These are phyloP conservation scores for Zea luxurians DNA, from an alignment of 176 grass and related monocot species.

Conservation along the genomic window DNA sequence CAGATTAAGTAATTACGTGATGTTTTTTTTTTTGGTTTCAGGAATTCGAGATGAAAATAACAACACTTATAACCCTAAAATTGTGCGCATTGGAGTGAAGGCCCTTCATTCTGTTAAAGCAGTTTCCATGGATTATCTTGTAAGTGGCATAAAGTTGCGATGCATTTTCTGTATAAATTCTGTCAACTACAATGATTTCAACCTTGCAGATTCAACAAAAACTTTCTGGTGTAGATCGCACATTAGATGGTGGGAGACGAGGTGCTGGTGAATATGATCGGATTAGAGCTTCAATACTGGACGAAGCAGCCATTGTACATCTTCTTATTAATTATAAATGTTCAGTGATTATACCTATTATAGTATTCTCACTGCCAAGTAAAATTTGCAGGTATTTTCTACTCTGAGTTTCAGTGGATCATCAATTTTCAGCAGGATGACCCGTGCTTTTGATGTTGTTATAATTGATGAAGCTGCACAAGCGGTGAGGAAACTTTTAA, in stretches of 20 bases:
- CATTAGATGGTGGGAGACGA: conserved; percentile 56
- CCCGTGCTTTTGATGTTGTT: conserved; percentile 84
- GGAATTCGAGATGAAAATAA: conserved; percentile 96
- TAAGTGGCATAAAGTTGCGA: conserved; percentile 44
- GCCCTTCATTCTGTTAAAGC: conserved; percentile 94
- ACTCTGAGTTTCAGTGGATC: conserved; percentile 97
- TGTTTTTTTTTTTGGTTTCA: conserved; percentile 38
- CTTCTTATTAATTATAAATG: conserved; percentile 33
- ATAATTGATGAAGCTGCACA: conserved; percentile 99
- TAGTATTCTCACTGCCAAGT: conserved; percentile 33
- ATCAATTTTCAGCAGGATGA: conserved; percentile 77
- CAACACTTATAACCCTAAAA: conserved; percentile 85
- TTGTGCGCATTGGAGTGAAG: conserved; percentile 94
- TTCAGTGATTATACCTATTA: conserved; percentile 1
- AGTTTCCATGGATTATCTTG: conserved; percentile 96
- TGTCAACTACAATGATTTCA: conserved; percentile 37
- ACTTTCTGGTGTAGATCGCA: conserved; percentile 60
- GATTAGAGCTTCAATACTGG: conserved; percentile 75
- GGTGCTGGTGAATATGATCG: conserved; percentile 67
- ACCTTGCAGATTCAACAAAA: conserved; percentile 82
- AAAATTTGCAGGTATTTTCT: conserved; percentile 79
- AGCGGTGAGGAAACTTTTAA: conserved; percentile 67
- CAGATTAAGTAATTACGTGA: conserved; percentile 29
- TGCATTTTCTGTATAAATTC: conserved; percentile 42
- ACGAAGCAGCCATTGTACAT: conserved; percentile 88